Percentiles rank a stretch among this genome's conserved stretches.
These are phyloP conservation scores for Termitomyces sp. DNA, from an alignment of 768 basidiomycete species.

Conservation along the genomic window DNA sequence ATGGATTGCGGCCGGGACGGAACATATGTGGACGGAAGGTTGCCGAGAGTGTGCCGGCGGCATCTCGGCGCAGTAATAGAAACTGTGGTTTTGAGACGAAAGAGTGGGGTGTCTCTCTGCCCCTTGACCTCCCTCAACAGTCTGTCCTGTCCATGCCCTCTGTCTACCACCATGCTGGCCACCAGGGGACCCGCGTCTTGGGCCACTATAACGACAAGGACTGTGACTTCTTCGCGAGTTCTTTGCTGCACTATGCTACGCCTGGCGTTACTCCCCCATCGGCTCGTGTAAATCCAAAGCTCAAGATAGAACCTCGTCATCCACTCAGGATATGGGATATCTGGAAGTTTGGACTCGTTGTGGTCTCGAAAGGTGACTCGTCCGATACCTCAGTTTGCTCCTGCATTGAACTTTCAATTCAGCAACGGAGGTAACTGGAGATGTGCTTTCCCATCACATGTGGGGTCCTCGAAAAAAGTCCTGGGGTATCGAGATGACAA, in stretches of 20 bases:
- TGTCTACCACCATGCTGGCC: slow-evolving; percentile 13
- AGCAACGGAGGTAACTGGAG: slow-evolving; percentile 50
- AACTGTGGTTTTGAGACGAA: background rate
- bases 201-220: slow-evolving; percentile 12
- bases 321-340: slow-evolving; percentile 63
- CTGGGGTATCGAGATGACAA: slow-evolving; percentile 95
- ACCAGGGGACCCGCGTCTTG: slow-evolving; percentile 3
- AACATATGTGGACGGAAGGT: background rate
- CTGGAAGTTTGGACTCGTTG: slow-evolving; percentile 66
- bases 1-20: background rate
- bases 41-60: background rate
- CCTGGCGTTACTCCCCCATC: slow-evolving; percentile 71
- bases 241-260: slow-evolving; percentile 52
- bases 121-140: slow-evolving; percentile 1
- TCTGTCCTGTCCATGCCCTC: slow-evolving; percentile 11
- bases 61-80: slow-evolving; percentile 2
- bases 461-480: slow-evolving; percentile 85
- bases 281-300: slow-evolving; percentile 61
- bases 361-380: slow-evolving; percentile 55
- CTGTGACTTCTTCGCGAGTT: slow-evolving; percentile 20
- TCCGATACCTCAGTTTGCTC: background rate
- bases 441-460: slow-evolving; percentile 72
- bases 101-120: slow-evolving; percentile 9
- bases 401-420: background rate
- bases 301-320: slow-evolving; percentile 50